Evolutionary conservation across 2,329 filamentous ascomycete genomes (phyloP), one percentile per base, ranked within the genome.

Genomic region (Trichoderma polysporum): DNA sequence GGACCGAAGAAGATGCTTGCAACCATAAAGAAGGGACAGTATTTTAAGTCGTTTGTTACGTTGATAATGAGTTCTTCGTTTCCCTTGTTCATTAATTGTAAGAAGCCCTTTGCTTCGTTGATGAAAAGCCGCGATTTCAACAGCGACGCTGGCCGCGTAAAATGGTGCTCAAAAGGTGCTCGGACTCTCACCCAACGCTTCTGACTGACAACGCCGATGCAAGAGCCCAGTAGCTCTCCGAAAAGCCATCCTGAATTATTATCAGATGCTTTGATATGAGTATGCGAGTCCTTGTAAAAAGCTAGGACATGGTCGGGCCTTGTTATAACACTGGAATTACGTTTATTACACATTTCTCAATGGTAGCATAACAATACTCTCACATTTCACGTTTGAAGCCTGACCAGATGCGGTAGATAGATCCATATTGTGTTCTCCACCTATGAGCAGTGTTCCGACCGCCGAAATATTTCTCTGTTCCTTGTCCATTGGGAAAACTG

Each of bases 211-310:
- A 68, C 49, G 8, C 67, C 67, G 7, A 68, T 50, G 45, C 67
- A 68, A 10, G 49, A 57, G n/a, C 67, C 67, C 5, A 68, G 41
- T 1, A 68, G 49, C 37, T 66, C 39, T 15, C 29, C 49, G n/a
- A 66, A 62, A 9, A 68, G 67, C 56, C 57, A 66, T 15, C 67
- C 67, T 1, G 63, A 33, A 10, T 68, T 62, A 31, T 62, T 68
- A 12, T 61, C 57, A 1, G 49, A 50, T 9, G 63, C 67, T 56
- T 68, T 68, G 9, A 49, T 22, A 29, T 68, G 67, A 5, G 12
- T 35, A n/a, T 68, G 63, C 6, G 63, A 66, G 39, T 68, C 67
- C n/a, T 53, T 62, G 25, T 59, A 68, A 25, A 68, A 59, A 4
- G 17, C 17, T 50, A 63, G 47, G 7, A 68, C 57, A 7, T 68